A percentile compares a stretch with the other conserved stretches of the same genome.
Conservation (phyloP, 768 basidiomycete genomes). For the Boletellus ananas region DNA sequence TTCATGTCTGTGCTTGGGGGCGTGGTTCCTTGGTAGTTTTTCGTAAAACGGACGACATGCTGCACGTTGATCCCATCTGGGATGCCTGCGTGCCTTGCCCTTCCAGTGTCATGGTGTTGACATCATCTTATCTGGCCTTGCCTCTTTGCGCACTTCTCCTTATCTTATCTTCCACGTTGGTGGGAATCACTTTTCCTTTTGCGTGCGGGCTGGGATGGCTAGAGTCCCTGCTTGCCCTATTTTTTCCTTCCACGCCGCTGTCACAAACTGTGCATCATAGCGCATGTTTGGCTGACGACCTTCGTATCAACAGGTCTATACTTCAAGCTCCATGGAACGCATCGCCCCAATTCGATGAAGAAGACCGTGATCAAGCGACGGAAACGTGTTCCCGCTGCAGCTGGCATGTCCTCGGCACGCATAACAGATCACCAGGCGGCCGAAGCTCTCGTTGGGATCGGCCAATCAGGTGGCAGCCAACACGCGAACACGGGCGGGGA, state of each 20-base stretch:
- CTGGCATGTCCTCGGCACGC: conserved; percentile 40
- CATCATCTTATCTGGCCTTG: conserved; percentile 21
- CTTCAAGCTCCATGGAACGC: conserved; percentile 96
- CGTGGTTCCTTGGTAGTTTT: conserved; percentile 19
- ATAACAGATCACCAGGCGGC: conserved; percentile 87
- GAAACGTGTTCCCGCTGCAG: conserved; percentile 93
- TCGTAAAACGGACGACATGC: conserved; percentile 19
- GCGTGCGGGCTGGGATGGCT: not conserved
- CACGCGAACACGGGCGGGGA: conserved; percentile 36
- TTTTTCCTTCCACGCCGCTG: not conserved
- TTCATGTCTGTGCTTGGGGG: conserved; percentile 22
- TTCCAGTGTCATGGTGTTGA: conserved; percentile 14
- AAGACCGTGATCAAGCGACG: conserved; percentile 98
- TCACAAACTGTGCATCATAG: not conserved
- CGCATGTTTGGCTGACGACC: conserved; percentile 11
- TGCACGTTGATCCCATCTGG: conserved; percentile 23
- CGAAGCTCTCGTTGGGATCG: conserved; percentile 82
- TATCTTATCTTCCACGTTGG: conserved; percentile 26
- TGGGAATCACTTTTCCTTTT: conserved; percentile 17
- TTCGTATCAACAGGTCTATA: conserved; percentile 69
- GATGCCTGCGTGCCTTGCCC: conserved; percentile 16
- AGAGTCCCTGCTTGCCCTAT: not conserved
- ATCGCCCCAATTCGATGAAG: conserved; percentile 97
- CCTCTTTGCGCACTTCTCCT: conserved; percentile 5
- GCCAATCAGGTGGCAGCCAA: conserved; percentile 43